Evolutionary conservation across 129 eudicot species (phyloP).

Genomic region (Oenanthe sinensis): DNA sequence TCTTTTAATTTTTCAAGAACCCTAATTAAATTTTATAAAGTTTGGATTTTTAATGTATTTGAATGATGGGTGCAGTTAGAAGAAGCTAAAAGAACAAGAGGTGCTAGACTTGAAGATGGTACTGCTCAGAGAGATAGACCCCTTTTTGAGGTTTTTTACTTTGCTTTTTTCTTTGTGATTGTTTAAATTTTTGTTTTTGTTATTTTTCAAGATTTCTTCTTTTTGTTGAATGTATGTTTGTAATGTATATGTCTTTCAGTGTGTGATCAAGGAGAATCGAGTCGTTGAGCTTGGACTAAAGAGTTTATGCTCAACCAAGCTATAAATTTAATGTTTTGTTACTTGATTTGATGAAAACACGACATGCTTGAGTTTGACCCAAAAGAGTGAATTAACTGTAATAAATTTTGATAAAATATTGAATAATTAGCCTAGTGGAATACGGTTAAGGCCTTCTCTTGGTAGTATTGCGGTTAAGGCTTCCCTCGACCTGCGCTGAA

Average conservation of each 20-base stretch:
- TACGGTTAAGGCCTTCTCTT: neutral
- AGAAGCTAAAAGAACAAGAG: conserved; percentile 64
- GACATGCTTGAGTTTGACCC: neutral
- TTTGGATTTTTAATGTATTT: neutral
- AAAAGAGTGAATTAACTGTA: neutral
- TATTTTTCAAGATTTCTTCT: neutral
- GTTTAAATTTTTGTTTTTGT: neutral
- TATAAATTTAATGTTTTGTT: neutral
- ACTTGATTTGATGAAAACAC: neutral
- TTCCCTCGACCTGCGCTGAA: neutral
- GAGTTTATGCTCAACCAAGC: neutral
- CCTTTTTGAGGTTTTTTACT: conserved; percentile 59
- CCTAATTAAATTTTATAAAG: conserved; percentile 1
- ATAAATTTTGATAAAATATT: too few species aligned
- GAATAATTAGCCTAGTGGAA: neutral
- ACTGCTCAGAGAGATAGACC: conserved; percentile 93
- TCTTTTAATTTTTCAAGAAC: neutral
- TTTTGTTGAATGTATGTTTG: neutral
- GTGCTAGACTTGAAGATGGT: conserved; percentile 85
- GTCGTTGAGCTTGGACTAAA: too few species aligned
- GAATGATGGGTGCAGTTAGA: conserved; percentile 45
- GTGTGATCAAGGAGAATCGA: neutral
- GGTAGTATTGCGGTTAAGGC: neutral
- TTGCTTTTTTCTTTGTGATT: neutral
- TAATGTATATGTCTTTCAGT: neutral